Base-by-base conservation (phyloP, 768 basidiomycete genomes). In the Lanmaoa pseudosensibilis region DNA sequence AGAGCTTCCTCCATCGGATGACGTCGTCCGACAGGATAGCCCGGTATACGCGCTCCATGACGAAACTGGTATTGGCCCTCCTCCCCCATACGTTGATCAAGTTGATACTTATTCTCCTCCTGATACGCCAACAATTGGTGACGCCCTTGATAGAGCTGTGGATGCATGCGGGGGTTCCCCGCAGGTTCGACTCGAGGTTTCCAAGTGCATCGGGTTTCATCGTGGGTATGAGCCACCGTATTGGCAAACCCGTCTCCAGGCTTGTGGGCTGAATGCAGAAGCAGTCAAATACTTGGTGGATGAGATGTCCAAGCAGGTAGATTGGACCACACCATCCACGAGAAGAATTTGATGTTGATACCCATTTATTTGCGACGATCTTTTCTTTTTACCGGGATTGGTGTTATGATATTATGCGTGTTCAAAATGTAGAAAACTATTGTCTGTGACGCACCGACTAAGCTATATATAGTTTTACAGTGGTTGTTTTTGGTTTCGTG, bases 221-320 rank as follows among this genome's bases (percentile, higher is more conserved):
- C 55, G 30, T 19, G 70, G 68, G 3, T 71, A 68, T 27, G 70
- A 73, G 13, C 64, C 62, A 19, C 52, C 62, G 2, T 68, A 70
- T 51, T 71, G 70, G 70, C 56, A 66, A 32, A 48, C 50, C 6
- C 60, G 61, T 12, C 64, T 71, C 27, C 60, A 56, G 51, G 61
- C 62, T 15, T 68, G 60, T 30, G 62, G 62, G 21, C 32, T 71
- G 47, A 59, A 56, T 23, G 27, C 46, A 3, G 60, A 60, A 12
- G 59, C 59, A 3, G 58, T 58, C 7, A 56, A 45, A 18, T 54
- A 55, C 23, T 46, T 71, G 48, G 54, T 73, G 27, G 57, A 63
- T 21, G 70, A 64, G 52, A 73, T 71, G 69, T 65, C 56, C 37
- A 56, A 53, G 16, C 59, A 71, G 15, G 59, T 63, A 4, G 61